Conservation (phyloP, 2,329 filamentous ascomycete species). For the Anisogramma anomala region DNA sequence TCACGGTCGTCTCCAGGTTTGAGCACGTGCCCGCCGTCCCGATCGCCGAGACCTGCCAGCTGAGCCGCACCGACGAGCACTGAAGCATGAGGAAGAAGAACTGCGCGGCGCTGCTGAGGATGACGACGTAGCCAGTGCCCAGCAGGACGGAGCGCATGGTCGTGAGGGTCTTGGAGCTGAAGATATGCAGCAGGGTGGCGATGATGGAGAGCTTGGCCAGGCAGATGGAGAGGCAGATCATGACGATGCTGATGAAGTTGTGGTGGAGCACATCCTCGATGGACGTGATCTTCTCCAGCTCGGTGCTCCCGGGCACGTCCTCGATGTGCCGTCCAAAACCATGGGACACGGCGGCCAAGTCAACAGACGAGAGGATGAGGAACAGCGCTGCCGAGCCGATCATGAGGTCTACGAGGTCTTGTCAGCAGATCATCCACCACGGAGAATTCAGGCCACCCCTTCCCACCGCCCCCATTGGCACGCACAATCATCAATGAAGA, state of each 20-base stretch:
- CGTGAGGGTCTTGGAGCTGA: conserved; percentile 15
- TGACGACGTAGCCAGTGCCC: conserved; percentile 22
- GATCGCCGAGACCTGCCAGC: conserved; percentile 20
- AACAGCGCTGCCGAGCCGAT: neutral
- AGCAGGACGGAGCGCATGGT: conserved; percentile 19
- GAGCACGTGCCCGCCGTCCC: conserved; percentile 17
- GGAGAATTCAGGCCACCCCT: too few relatives aligned
- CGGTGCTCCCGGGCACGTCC: conserved; percentile 15
- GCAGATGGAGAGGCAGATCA: conserved; percentile 19
- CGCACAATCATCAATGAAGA: conserved; percentile 4
- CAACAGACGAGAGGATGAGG: neutral
- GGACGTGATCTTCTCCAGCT: conserved; percentile 12
- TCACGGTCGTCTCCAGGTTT: conserved; percentile 19
- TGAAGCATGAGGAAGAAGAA: conserved; percentile 21
- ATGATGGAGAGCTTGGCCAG: conserved; percentile 22
- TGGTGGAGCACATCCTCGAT: conserved; percentile 16
- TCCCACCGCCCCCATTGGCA: too few relatives aligned
- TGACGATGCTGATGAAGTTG: conserved; percentile 16
- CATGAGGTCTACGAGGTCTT: neutral
- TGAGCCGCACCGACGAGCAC: conserved; percentile 19
- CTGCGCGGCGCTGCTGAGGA: conserved; percentile 17
- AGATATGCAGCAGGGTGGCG: conserved; percentile 21
- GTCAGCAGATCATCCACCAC: too few relatives aligned
- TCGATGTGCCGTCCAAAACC: conserved; percentile 20
- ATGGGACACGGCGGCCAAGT: conserved; percentile 1